Evolutionary conservation across 148 eudicot genomes (phyloP).

Genomic region (Silene uniflora): DNA sequence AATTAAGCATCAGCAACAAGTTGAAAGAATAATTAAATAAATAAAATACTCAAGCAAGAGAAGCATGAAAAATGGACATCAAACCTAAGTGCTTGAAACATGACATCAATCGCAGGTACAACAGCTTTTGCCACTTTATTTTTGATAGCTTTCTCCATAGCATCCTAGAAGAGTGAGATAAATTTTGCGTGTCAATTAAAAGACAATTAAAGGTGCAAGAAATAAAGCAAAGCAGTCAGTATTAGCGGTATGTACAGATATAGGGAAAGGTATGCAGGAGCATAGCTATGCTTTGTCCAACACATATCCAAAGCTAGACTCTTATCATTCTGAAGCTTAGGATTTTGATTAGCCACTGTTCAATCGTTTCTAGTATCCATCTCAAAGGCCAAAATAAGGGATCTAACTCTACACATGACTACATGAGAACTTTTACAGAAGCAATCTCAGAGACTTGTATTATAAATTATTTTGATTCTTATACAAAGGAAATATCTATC

Average conservation of each 20-base stretch:
- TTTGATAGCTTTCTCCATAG: conserved; percentile 98
- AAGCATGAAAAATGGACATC: conserved; percentile 11
- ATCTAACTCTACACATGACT: no score
- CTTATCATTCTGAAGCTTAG: no score
- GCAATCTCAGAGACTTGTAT: background rate
- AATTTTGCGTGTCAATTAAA: background rate
- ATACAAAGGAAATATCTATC: no score
- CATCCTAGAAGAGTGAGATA: conserved; percentile 48
- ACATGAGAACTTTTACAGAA: background rate
- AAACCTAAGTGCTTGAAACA: conserved; percentile 98
- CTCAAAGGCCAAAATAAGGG: background rate
- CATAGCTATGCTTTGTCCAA: background rate
- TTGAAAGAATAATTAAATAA: background rate
- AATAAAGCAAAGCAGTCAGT: background rate
- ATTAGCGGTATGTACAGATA: background rate
- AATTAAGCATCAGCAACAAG: no score
- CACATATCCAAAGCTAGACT: background rate
- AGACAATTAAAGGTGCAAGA: no score
- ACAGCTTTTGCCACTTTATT: conserved; percentile 98
- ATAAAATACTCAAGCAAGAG: background rate
- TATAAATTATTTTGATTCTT: background rate
- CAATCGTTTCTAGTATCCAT: background rate
- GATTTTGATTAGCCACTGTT: background rate
- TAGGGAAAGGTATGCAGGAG: background rate
- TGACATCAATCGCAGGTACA: conserved; percentile 98